Conservation (phyloP, 2,329 filamentous ascomycete species). For the Hymenoscyphus fructigenus region DNA sequence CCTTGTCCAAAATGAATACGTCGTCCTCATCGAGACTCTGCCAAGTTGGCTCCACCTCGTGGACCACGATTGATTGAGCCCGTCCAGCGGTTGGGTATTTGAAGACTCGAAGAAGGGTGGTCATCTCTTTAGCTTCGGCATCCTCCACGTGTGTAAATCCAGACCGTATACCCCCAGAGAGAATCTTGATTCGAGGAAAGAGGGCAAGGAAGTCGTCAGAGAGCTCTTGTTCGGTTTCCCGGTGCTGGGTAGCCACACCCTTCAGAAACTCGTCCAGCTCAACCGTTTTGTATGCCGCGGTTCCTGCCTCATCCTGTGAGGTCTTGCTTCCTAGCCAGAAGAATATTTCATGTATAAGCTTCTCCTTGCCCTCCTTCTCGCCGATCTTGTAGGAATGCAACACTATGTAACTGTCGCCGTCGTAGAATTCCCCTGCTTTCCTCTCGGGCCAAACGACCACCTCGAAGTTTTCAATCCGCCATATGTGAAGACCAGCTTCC, state of each 20-base stretch:
- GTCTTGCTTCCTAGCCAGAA: constrained; percentile 69
- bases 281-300: constrained; percentile 69
- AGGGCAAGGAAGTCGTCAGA: constrained; percentile 50
- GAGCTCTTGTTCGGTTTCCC: constrained; percentile 61
- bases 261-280: constrained; percentile 67
- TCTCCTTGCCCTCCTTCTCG: constrained; percentile 43
- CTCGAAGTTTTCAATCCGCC: constrained; percentile 67
- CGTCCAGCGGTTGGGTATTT: constrained; percentile 49
- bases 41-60: constrained; percentile 63
- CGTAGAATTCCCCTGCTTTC: constrained; percentile 60
- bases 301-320: constrained; percentile 66
- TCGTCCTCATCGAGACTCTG: constrained; percentile 63
- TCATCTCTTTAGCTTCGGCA: constrained; percentile 42
- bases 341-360: constrained; percentile 63
- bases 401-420: constrained; percentile 68
- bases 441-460: constrained; percentile 60
- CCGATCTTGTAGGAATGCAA: constrained; percentile 58
- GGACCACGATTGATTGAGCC: constrained; percentile 54
- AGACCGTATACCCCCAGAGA: constrained; percentile 58
- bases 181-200: constrained; percentile 60
- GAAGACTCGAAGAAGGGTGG: constrained; percentile 61
- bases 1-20: constrained; percentile 63
- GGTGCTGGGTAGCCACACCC: constrained; percentile 62
- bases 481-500: constrained; percentile 56
- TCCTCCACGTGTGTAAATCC: constrained; percentile 64